A percentile compares a stretch with the other conserved stretches of the same genome.
These are phyloP conservation scores for Flammula alnicola DNA, from an alignment of 1,284 basidiomycete species.

Conservation along the genomic window DNA sequence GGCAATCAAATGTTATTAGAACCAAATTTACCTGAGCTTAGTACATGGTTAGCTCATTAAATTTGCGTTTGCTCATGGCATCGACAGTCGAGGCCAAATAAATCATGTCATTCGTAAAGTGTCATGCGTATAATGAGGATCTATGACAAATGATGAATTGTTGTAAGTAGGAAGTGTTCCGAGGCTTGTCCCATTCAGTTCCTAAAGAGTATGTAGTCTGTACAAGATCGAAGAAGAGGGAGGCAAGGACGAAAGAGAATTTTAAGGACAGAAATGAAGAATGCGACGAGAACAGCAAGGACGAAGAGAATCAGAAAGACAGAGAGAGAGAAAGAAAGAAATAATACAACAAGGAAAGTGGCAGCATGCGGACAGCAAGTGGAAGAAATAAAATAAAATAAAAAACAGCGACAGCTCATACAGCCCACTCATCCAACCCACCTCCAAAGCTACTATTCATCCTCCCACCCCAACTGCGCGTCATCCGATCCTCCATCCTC, in stretches of 20 bases:
- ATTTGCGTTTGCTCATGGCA: no score
- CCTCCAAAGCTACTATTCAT: slow-evolving; percentile 46
- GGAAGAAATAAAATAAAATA: background rate
- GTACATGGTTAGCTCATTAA: no score
- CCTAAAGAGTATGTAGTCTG: no score
- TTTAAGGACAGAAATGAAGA: background rate
- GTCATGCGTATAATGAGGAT: no score
- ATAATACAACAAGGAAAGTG: background rate
- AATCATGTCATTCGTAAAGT: no score
- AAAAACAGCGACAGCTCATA: slow-evolving; percentile 37
- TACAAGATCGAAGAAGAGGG: background rate
- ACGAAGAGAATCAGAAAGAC: background rate
- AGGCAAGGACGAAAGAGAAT: background rate
- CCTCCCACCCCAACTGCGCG: slow-evolving; percentile 49
- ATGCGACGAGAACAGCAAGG: background rate
- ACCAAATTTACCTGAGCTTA: no score
- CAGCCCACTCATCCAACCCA: slow-evolving; percentile 61
- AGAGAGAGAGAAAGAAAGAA: background rate
- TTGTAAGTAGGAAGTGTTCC: no score
- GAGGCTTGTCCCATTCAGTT: no score
- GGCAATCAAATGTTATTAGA: no score
- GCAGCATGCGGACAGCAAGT: background rate
- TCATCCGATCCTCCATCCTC: slow-evolving; percentile 52
- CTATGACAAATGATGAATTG: no score
- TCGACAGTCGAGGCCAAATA: no score